Conservation (phyloP, 139 green algal species). For the Nannochloris sp. region DNA sequence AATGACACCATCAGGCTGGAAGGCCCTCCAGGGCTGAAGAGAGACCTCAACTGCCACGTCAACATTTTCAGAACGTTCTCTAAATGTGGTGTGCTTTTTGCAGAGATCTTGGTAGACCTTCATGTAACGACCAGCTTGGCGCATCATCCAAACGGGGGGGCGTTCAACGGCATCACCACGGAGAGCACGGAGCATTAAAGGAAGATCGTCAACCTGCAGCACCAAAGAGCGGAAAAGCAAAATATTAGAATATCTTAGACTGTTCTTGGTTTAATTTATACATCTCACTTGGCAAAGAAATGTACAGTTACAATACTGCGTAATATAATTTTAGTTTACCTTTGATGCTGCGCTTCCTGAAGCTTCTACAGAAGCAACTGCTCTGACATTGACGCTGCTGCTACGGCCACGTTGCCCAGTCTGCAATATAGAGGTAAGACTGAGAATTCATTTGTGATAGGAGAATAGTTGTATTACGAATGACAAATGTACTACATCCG, state of each 20-base stretch:
- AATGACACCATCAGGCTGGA: conserved; percentile 91
- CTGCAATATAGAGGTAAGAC: not conserved
- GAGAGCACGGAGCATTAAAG: conserved; percentile 77
- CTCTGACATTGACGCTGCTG: not conserved
- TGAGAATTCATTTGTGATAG: not conserved
- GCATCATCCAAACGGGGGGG: conserved; percentile 97
- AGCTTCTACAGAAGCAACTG: not conserved
- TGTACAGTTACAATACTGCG: no score
- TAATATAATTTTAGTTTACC: no score
- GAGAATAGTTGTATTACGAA: not conserved
- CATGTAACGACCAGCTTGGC: conserved; percentile 93
- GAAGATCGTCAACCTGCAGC: no score
- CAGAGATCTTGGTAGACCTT: conserved; percentile 93
- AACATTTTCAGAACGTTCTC: conserved; percentile 81
- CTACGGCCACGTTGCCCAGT: not conserved
- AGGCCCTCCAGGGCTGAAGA: conserved; percentile 87
- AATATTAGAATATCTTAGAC: no score
- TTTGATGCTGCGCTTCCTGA: no score
- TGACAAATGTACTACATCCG: not conserved
- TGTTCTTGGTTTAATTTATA: no score
- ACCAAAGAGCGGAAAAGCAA: no score
- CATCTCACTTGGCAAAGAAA: no score
- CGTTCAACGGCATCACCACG: conserved; percentile 73
- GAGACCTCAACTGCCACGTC: conserved; percentile 88
- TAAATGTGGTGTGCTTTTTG: conserved; percentile 87